Evolutionary conservation across 73 alveolate genomes (phyloP).

Genomic region (Halteria grandinella): DNA sequence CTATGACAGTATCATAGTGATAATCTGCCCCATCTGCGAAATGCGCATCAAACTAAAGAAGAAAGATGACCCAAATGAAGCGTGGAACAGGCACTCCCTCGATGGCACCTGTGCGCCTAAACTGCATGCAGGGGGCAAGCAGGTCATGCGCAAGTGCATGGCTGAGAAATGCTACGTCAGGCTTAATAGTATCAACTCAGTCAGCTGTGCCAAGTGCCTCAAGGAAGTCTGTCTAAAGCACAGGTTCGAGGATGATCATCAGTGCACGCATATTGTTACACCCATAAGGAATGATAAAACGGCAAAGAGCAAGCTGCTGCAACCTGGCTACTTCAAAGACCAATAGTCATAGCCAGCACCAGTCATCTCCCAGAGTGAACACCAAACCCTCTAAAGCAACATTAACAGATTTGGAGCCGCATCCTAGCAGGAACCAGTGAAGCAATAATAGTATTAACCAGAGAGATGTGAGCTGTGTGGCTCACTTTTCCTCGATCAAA

Average conservation of each 20-base stretch:
- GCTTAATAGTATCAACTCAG: slow-evolving; percentile 21
- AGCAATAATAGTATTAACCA: background rate
- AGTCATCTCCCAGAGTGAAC: no score
- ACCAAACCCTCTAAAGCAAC: no score
- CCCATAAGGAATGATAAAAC: slow-evolving; percentile 39
- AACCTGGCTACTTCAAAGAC: slow-evolving; percentile 18
- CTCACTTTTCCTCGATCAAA: slow-evolving; percentile 13
- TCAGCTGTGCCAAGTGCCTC: slow-evolving; percentile 25
- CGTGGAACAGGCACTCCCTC: slow-evolving; percentile 31
- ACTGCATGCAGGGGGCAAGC: background rate
- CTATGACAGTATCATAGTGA: slow-evolving; percentile 40
- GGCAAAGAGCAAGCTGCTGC: slow-evolving; percentile 27
- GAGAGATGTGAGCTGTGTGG: slow-evolving; percentile 38
- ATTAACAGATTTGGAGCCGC: no score
- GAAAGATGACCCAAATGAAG: slow-evolving; percentile 49
- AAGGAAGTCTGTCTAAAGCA: slow-evolving; percentile 51
- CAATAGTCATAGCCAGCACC: no score
- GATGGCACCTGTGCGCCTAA: slow-evolving; percentile 42
- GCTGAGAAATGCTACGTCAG: slow-evolving; percentile 41
- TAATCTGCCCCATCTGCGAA: slow-evolving; percentile 71
- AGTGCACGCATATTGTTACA: slow-evolving; percentile 46
- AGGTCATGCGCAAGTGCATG: slow-evolving; percentile 31
- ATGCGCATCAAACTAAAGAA: slow-evolving; percentile 46
- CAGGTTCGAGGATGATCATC: slow-evolving; percentile 60
- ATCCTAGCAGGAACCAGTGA: background rate